phyloP scores from a whole-genome alignment of 2,329 filamentous ascomycete genomes.

The Ceratocystiopsis sp. region DNA sequence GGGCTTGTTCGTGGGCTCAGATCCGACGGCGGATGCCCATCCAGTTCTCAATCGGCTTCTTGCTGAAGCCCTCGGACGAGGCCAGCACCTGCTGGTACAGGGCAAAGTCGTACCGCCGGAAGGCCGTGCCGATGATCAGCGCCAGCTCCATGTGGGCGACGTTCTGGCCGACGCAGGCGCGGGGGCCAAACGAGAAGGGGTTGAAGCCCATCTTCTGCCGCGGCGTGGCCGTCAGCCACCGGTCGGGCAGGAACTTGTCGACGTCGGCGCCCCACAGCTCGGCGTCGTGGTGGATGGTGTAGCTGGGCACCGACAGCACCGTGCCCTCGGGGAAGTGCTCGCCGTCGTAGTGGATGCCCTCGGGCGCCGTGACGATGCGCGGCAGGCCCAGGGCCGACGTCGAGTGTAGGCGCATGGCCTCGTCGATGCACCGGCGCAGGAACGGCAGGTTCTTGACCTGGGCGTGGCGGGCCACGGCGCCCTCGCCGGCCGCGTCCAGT shows the following conservation, averaged over 20 bases:
- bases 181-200: slow-evolving; percentile 54
- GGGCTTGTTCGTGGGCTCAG: too few relatives aligned
- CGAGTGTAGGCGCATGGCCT: slow-evolving; percentile 72
- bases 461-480: slow-evolving; percentile 52
- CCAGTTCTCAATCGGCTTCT: slow-evolving; percentile 47
- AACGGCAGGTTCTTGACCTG: slow-evolving; percentile 62
- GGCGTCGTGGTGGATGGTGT: slow-evolving; percentile 61
- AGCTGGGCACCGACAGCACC: slow-evolving; percentile 62
- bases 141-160: slow-evolving; percentile 82
- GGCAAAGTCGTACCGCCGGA: slow-evolving; percentile 30
- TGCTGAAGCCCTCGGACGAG: slow-evolving; percentile 64
- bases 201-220: slow-evolving; percentile 59
- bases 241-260: slow-evolving; percentile 50
- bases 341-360: slow-evolving; percentile 47
- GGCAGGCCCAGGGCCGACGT: slow-evolving; percentile 78
- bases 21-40: too few relatives aligned
- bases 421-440: slow-evolving; percentile 58
- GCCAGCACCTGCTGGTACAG: slow-evolving; percentile 46
- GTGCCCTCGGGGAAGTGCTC: slow-evolving; percentile 59
- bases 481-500: slow-evolving; percentile 14
- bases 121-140: slow-evolving; percentile 56
- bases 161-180: slow-evolving; percentile 61
- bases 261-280: slow-evolving; percentile 22
- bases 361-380: slow-evolving; percentile 46
- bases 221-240: slow-evolving; percentile 48